phyloP scores from a whole-genome alignment of 2,329 filamentous ascomycete genomes.

The Colletotrichum endophyticum region DNA sequence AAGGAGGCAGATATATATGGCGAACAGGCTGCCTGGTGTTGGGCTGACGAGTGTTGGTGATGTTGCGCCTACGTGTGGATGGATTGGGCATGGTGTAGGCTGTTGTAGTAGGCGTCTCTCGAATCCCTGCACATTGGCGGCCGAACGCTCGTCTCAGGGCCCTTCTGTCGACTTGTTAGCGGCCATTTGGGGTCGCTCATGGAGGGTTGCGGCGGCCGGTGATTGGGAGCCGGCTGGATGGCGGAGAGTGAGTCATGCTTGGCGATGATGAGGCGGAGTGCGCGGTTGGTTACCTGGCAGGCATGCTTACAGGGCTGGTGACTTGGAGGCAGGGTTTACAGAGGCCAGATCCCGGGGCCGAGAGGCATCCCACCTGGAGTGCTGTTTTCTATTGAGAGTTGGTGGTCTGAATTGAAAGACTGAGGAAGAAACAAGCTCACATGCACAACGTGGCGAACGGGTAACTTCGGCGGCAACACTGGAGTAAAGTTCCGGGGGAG shows the following conservation, averaged over 20 bases:
- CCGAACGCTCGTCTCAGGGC: not conserved
- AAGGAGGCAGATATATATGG: constrained; percentile 3
- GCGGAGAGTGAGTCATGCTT: constrained; percentile 14
- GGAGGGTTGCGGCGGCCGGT: not conserved
- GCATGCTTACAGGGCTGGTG: not conserved
- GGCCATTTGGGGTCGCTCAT: not conserved
- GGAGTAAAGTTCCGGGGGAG: not conserved
- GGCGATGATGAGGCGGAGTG: constrained; percentile 7
- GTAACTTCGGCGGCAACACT: not conserved
- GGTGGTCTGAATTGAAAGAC: not conserved
- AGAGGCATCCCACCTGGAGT: not conserved
- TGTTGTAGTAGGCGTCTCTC: not conserved
- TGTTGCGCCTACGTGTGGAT: not conserved
- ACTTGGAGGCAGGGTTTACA: not conserved
- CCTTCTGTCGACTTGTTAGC: not conserved
- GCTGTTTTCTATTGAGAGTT: not conserved
- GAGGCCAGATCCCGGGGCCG: not conserved
- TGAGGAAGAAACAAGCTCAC: not conserved
- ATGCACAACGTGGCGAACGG: not conserved
- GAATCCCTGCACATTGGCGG: not conserved
- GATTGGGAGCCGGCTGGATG: not conserved
- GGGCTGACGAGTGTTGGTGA: not conserved
- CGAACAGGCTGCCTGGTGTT: not conserved
- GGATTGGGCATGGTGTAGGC: not conserved
- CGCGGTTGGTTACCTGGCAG: constrained; percentile 6